Conservation (phyloP, 2,329 filamentous ascomycete species). For the Thelonectria blattea region DNA sequence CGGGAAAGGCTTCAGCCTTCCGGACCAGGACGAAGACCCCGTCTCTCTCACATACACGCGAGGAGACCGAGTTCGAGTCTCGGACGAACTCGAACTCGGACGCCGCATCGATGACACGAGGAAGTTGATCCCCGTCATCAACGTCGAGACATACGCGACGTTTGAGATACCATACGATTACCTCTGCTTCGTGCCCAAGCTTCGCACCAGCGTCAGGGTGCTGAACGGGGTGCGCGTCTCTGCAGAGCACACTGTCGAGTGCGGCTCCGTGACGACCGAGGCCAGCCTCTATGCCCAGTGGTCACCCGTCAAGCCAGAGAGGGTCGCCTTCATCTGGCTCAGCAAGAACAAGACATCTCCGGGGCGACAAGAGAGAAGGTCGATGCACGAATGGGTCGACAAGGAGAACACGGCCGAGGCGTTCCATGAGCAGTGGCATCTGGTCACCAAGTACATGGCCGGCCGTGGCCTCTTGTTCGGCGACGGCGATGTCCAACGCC, state of each 20-base stretch:
- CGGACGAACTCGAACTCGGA: constrained; percentile 16
- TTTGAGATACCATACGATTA: constrained; percentile 25
- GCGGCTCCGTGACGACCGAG: constrained; percentile 17
- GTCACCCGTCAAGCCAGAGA: constrained; percentile 13
- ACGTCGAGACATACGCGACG: constrained; percentile 19
- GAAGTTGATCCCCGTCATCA: constrained; percentile 25
- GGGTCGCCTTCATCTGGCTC: constrained; percentile 23
- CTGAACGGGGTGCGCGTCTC: constrained; percentile 15
- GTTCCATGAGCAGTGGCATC: constrained; percentile 24
- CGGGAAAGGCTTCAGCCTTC: constrained; percentile 17
- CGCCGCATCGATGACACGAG: constrained; percentile 8
- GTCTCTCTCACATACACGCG: constrained; percentile 16
- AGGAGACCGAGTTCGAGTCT: constrained; percentile 27
- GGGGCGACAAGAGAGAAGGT: constrained; percentile 14
- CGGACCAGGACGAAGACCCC: constrained; percentile 9
- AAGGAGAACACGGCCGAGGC: neutral
- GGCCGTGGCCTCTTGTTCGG: constrained; percentile 23
- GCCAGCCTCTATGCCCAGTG: constrained; percentile 24
- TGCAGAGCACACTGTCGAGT: constrained; percentile 13
- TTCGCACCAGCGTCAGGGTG: constrained; percentile 10
- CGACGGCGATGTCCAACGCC: constrained; percentile 16
- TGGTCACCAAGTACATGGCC: constrained; percentile 18
- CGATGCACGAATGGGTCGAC: constrained; percentile 9
- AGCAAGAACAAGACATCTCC: constrained; percentile 15
- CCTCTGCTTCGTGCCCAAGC: constrained; percentile 28